A percentile compares a stretch with the other conserved stretches of the same genome.
Conservation (phyloP, 208 protist species). For the Leishmania arabica region DNA sequence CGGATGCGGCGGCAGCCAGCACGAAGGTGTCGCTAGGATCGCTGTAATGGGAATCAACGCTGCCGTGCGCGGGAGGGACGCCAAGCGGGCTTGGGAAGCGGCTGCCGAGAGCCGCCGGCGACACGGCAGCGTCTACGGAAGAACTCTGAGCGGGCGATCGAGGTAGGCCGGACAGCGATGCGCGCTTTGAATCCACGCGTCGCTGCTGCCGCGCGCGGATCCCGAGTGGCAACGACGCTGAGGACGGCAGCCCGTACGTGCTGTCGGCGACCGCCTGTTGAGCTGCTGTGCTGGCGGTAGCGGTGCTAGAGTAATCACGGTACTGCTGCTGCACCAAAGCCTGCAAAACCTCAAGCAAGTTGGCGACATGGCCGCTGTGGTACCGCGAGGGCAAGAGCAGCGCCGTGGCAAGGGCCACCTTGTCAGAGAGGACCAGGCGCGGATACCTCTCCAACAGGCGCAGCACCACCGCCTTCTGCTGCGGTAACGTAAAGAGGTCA, state of each 20-base stretch:
- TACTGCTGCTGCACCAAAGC: slow-evolving; percentile 57
- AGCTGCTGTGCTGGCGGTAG: neutral
- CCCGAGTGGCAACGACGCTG: neutral
- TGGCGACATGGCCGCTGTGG: slow-evolving; percentile 34
- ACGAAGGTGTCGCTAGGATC: neutral
- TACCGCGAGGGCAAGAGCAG: slow-evolving; percentile 54
- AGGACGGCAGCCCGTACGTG: neutral
- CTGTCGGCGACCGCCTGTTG: neutral
- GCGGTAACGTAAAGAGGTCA: slow-evolving; percentile 16
- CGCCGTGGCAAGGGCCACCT: slow-evolving; percentile 48
- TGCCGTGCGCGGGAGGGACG: neutral
- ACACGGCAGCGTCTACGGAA: neutral
- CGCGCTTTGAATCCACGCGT: slow-evolving; percentile 3
- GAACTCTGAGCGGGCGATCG: neutral
- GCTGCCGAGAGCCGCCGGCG: neutral
- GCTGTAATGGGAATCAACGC: neutral
- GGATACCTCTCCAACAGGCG: slow-evolving; percentile 40
- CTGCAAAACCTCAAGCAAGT: slow-evolving; percentile 43
- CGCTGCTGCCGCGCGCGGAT: slow-evolving; percentile 1
- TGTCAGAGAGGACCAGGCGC: slow-evolving; percentile 52
- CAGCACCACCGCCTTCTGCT: slow-evolving; percentile 36
- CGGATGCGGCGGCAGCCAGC: neutral
- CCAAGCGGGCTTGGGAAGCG: neutral
- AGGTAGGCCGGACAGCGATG: neutral
- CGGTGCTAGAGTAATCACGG: neutral